Evolutionary conservation across 352 stramenopile species (phyloP).

Genomic region (Phytophthora fragariae): DNA sequence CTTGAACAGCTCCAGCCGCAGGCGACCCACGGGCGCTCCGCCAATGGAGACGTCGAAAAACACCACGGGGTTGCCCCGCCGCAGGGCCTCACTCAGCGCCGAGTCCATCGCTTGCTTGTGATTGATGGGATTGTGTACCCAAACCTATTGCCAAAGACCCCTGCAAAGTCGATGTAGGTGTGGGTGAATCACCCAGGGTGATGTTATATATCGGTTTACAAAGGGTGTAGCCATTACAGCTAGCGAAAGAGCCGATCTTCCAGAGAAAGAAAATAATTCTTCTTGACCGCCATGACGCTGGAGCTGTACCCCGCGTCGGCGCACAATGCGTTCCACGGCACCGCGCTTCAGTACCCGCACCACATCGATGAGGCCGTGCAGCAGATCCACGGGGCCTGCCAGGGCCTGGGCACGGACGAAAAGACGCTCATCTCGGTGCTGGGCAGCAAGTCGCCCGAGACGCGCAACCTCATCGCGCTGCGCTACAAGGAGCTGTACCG

Average conservation of each 20-base stretch:
- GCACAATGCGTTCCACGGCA: constrained; percentile 63
- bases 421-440: constrained; percentile 73
- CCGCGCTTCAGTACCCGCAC: constrained; percentile 48
- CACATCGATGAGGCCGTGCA: constrained; percentile 69
- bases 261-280: neutral
- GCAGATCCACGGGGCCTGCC: constrained; percentile 74
- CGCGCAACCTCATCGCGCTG: constrained; percentile 69
- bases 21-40: constrained; percentile 83
- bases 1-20: constrained; percentile 97
- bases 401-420: constrained; percentile 81
- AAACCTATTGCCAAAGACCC: no score
- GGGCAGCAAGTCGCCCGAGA: constrained; percentile 72
- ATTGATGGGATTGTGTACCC: no score
- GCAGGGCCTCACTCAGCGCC: constrained; percentile 91
- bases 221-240: constrained; percentile 18
- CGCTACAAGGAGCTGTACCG: constrained; percentile 78
- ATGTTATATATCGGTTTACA: constrained; percentile 10
- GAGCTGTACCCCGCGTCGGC: constrained; percentile 72
- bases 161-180: constrained; percentile 1
- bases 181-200: no score
- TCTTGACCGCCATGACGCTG: constrained; percentile 27
- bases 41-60: constrained; percentile 96
- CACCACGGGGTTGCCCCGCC: constrained; percentile 94
- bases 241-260: constrained; percentile 1
- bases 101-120: constrained; percentile 69